A percentile compares a stretch with the other conserved stretches of the same genome.
Evolutionary conservation across 2,329 filamentous ascomycete species (phyloP).

Genomic region (Calcarisporium arbuscula): DNA sequence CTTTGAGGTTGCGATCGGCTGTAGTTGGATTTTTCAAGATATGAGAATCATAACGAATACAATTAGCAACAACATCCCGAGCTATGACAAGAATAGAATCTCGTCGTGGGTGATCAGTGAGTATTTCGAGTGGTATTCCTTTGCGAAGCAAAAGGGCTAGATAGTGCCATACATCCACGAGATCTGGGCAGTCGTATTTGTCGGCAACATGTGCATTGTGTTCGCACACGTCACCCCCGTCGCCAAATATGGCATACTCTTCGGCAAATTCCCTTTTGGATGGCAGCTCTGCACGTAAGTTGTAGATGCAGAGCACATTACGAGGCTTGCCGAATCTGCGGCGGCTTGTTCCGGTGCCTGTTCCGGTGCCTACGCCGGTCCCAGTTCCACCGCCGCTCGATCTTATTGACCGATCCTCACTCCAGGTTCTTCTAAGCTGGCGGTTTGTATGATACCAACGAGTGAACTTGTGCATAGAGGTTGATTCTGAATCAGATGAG

Average conservation of each 20-base stretch:
- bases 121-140: conserved; percentile 64
- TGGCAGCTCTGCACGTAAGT: conserved; percentile 65
- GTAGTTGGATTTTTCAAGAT: conserved; percentile 4
- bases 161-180: conserved; percentile 80
- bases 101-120: conserved; percentile 46
- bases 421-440: conserved; percentile 48
- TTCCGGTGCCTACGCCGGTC: conserved; percentile 41
- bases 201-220: conserved; percentile 77
- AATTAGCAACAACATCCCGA: conserved; percentile 46
- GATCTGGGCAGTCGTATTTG: conserved; percentile 61
- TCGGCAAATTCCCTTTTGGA: conserved; percentile 70
- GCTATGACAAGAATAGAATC: conserved; percentile 65
- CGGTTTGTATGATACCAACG: conserved; percentile 50
- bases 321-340: conserved; percentile 45
- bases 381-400: conserved; percentile 57
- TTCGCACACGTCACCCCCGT: conserved; percentile 71
- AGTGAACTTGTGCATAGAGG: conserved; percentile 53
- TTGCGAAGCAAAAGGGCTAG: conserved; percentile 70
- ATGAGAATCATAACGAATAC: conserved; percentile 12
- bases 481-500: conserved; percentile 56
- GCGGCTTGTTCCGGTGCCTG: conserved; percentile 46
- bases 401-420: conserved; percentile 48
- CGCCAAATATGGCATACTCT: conserved; percentile 78
- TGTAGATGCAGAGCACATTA: conserved; percentile 68
- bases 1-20: conserved; percentile 34